Evolutionary conservation across 2,329 filamentous ascomycete genomes (phyloP), one percentile per base, ranked within the genome.

Genomic region (Xylaria arbuscula): DNA sequence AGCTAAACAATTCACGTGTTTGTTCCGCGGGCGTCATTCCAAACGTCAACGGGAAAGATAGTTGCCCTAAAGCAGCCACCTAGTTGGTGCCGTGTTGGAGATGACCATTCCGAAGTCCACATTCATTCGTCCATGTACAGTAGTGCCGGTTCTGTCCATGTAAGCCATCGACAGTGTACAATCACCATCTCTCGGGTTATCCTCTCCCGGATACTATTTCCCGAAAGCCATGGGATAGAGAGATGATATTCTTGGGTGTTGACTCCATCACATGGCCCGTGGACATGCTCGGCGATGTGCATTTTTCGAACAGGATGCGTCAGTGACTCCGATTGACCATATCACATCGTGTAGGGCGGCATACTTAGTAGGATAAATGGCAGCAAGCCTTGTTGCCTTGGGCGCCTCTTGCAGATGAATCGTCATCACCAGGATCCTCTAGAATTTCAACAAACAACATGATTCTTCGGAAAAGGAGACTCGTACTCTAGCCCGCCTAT

Each of bases 391-490:
- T 54, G 17, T 54, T 22, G 34, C 47, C 38, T 45, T 19, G 36
- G 22, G 28, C n/a, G 50, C 51, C 4, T n/a, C n/a, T 45, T 34
- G 45, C 55, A 64, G 24, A 58, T 56, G 56, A 48, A 51, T 40
- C 13, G 24, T 51, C 24, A 53, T 51, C 24, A 53, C 55, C 56
- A 53, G 48, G 40, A 48, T 53, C 59, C 51, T 50, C 57, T 56
- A 38, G 22, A 64, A 65, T 72, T 73, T 69, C 70, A 71, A 67
- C 68, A 28, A 36, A 13, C 67, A 38, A 70, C 61, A 22, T 54
- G 19, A 36, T 50, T 34, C 60, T 60, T 68, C 45, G 64, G 40
- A 69, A 62, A 50, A 53, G 60, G 61, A 56, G 64, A 57, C 48
- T 42, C 22, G 50, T 66, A 62, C 38, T 47, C 50, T 51, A 57